Evolutionary conservation across 257 asterid genomes (phyloP).

Genomic region (Oldenlandia corymbosa): DNA sequence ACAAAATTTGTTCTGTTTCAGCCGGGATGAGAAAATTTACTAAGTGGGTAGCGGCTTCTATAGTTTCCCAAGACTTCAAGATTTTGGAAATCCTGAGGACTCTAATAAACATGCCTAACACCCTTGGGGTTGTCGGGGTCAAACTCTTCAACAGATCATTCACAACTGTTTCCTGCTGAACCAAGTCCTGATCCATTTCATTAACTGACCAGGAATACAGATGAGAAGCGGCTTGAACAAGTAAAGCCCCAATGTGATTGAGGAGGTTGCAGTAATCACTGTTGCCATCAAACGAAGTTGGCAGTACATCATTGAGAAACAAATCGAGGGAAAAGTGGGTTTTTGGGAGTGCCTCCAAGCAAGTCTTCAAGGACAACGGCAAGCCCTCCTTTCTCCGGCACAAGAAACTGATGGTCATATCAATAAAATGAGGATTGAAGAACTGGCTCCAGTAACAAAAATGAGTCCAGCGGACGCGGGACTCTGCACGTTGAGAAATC

Average conservation of each 20-base stretch:
- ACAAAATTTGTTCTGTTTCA: not conserved
- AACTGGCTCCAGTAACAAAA: not conserved
- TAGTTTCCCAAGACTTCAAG: not conserved
- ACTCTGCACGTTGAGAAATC: not conserved
- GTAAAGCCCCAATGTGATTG: not conserved
- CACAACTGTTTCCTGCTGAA: not conserved
- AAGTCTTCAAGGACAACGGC: not conserved
- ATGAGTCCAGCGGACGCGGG: not conserved
- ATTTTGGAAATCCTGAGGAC: not conserved
- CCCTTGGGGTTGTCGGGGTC: not conserved
- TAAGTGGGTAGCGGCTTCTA: not conserved
- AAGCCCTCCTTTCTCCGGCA: not conserved
- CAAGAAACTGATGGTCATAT: not conserved
- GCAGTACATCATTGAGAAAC: not conserved
- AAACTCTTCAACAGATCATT: not conserved
- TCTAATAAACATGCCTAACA: not conserved
- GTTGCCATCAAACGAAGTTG: not conserved
- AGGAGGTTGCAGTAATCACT: not conserved
- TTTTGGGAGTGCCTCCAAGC: not conserved
- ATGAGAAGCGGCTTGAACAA: not conserved
- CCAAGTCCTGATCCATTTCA: not conserved
- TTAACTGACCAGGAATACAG: not conserved
- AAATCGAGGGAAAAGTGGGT: not conserved
- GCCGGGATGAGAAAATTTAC: not conserved
- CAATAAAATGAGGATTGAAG: not conserved